These are phyloP conservation scores for Mallotus japonicus DNA, from an alignment of 441 rosid species.

Conservation along the genomic window DNA sequence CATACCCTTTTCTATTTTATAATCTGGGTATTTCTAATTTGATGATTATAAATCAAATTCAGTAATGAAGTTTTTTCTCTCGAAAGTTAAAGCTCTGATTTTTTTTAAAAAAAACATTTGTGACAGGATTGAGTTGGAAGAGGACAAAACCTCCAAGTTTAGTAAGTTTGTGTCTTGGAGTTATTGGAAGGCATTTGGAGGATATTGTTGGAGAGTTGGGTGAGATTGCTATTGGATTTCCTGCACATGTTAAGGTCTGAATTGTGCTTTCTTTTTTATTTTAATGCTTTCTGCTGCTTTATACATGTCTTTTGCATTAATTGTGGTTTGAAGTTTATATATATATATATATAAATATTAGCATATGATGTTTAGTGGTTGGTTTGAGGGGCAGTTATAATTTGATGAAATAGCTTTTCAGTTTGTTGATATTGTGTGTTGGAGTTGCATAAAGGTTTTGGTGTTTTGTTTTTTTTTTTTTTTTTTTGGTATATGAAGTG, in stretches of 20 bases:
- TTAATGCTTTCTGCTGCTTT: not conserved
- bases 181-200: slow-evolving; percentile 78
- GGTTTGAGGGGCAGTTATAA: too few relatives aligned
- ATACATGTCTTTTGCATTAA: not conserved
- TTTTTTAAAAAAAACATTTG: not conserved
- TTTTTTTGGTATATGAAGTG: not conserved
- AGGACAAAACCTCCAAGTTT: slow-evolving; percentile 57
- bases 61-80: not conserved
- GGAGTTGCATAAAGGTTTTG: too few relatives aligned
- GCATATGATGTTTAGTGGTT: too few relatives aligned
- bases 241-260: slow-evolving; percentile 67
- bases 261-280: not conserved
- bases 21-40: not conserved
- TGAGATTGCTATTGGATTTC: slow-evolving; percentile 59
- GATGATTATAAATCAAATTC: not conserved
- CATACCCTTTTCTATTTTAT: not conserved
- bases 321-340: too few relatives aligned
- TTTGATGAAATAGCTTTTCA: too few relatives aligned
- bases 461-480: too few relatives aligned
- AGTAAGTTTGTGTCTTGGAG: slow-evolving; percentile 72
- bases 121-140: slow-evolving; percentile 37
- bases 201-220: slow-evolving; percentile 58
- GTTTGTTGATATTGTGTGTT: too few relatives aligned
- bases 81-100: not conserved
- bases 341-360: too few relatives aligned